Conservation (phyloP, 805 yeast species). For the Myxozyma nipponensis region DNA sequence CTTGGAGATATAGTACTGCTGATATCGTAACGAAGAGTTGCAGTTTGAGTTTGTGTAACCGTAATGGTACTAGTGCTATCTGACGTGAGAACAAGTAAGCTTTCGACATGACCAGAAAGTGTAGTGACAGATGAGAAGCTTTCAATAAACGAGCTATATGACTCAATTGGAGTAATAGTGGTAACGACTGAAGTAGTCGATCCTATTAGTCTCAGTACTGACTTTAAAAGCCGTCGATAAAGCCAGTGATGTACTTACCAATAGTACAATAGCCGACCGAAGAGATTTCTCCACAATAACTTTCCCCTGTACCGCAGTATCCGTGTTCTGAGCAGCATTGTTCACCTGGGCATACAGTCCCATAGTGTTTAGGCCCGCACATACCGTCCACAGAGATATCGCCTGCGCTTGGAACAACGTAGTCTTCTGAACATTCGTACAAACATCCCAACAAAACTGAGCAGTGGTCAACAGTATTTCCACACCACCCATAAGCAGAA, state of each 20-base stretch:
- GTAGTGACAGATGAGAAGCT: no score
- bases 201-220: no score
- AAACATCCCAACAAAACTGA: conserved; percentile 11
- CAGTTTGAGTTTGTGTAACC: background rate
- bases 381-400: conserved; percentile 16
- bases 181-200: background rate
- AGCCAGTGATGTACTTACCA: no score
- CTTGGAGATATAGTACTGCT: no score
- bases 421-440: conserved; percentile 11
- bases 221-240: background rate
- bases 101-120: no score
- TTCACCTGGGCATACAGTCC: conserved; percentile 12
- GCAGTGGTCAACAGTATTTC: conserved; percentile 11
- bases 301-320: conserved; percentile 15
- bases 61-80: no score
- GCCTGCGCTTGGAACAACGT: background rate
- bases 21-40: no score
- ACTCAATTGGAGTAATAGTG: no score
- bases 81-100: no score
- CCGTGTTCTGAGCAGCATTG: conserved; percentile 21
- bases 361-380: conserved; percentile 15
- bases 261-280: no score
- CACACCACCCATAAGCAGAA: conserved; percentile 19
- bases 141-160: no score
- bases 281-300: conserved; percentile 10